A percentile compares a stretch with the other conserved stretches of the same genome.
These are phyloP conservation scores for Dillenia turbinata DNA, from an alignment of 164 flowering plant species.

Conservation along the genomic window DNA sequence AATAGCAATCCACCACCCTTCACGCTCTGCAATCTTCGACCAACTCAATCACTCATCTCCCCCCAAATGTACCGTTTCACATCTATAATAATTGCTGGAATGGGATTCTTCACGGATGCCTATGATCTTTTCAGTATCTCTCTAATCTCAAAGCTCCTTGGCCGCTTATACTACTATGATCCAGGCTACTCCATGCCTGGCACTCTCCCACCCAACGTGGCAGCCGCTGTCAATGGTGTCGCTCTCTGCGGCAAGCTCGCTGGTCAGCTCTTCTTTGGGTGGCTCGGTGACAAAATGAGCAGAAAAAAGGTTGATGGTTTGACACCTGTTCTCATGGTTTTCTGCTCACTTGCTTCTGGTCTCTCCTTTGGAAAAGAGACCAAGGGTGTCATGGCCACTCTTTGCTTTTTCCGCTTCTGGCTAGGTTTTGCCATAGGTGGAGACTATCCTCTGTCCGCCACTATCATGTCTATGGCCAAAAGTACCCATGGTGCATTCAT, in stretches of 20 bases:
- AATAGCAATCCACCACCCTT: no score
- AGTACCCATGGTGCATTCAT: conserved; percentile 35
- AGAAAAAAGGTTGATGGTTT: conserved; percentile 34
- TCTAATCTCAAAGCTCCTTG: conserved; percentile 31
- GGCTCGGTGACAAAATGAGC: conserved; percentile 44
- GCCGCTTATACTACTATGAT: conserved; percentile 34
- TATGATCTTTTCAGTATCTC: conserved; percentile 18
- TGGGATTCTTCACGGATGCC: conserved; percentile 17
- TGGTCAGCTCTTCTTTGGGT: conserved; percentile 42
- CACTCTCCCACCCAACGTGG: conserved; percentile 31
- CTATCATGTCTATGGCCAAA: conserved; percentile 43
- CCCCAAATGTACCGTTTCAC: conserved; percentile 19
- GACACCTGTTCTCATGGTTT: conserved; percentile 34
- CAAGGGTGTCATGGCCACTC: conserved; percentile 24
- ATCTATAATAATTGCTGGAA: conserved; percentile 1
- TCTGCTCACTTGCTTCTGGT: conserved; percentile 35
- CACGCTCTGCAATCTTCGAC: no score
- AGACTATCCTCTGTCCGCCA: conserved; percentile 41
- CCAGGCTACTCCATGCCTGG: conserved; percentile 23
- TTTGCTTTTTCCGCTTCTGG: conserved; percentile 42
- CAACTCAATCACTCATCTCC: no score
- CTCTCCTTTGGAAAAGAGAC: conserved; percentile 28
- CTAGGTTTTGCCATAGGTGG: conserved; percentile 43
- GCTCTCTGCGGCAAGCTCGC: conserved; percentile 39
- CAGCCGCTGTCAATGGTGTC: conserved; percentile 42